Evolutionary conservation across 129 eudicot genomes (phyloP), one percentile per base, ranked within the genome.

Genomic region (Flaveria trinervia): DNA sequence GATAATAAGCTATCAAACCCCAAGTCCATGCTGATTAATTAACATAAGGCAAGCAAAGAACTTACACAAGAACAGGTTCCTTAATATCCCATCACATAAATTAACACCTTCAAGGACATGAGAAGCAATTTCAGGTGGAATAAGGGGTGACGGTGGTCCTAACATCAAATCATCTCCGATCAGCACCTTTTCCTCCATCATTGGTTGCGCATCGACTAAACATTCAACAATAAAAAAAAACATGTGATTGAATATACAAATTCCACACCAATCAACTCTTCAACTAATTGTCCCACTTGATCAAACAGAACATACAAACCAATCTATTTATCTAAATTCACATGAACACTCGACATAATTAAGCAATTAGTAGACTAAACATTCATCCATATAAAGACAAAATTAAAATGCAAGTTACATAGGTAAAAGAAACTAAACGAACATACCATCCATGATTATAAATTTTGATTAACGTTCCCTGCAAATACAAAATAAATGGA

Each of bases 111-210:
- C 92, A 55, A 94, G 97, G 39, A 94, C 96, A 70, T 94, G 96
- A 44, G 97, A 84, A 64, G 99, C 97, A 50, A 94, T 94, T 78
- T 94, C 97, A 23, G 97, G 97, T 76, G 99, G 99, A 79, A 94
- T 87, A 75, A 94, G 1, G 2, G 99, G 99, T 16, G 99, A 94
- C 62, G 99, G 96, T 26, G 96, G 96, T 16, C 97, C 97, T 76
- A 84, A 74, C 99, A 94, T 94, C 71, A 94, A 79, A 82, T 94
- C 97, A 86, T 94, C 99, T 43, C 97, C 99, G 74, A 94, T 94
- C 80, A 94, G 73, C 71, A 94, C 88, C 45, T 92, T 91, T 80
- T 94, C 99, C 94, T 94, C 99, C 99, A 94, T 89, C 4, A 74
- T 80, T 57, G 92, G 92, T 77, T 91, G 96, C n/a, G 97, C 84